These are phyloP conservation scores for Lipomyces chichibuensis DNA, from an alignment of 805 yeast species.

Conservation along the genomic window DNA sequence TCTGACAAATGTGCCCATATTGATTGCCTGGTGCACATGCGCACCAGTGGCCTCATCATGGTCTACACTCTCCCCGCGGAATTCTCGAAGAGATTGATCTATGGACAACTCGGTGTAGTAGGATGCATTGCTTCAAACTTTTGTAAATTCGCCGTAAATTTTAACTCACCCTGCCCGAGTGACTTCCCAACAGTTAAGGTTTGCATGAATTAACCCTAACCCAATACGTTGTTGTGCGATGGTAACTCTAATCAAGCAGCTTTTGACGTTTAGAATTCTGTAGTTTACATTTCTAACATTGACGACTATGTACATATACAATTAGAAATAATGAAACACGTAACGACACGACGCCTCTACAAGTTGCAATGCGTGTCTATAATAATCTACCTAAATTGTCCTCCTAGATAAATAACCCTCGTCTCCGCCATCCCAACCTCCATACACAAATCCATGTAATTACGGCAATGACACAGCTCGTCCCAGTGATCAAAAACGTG, in stretches of 20 bases:
- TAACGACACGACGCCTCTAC: not conserved
- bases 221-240: too few relatives aligned
- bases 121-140: not conserved
- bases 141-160: not conserved
- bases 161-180: too few relatives aligned
- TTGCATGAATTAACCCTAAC: too few relatives aligned
- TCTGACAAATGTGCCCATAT: not conserved
- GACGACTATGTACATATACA: not conserved
- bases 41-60: not conserved
- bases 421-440: conserved; percentile 25
- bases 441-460: conserved; percentile 22
- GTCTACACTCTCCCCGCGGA: not conserved
- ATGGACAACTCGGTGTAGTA: not conserved
- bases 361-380: not conserved
- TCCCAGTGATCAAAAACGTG: conserved; percentile 41
- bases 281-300: too few relatives aligned
- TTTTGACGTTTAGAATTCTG: too few relatives aligned
- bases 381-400: not conserved
- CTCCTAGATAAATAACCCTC: conserved; percentile 23
- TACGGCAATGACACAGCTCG: conserved; percentile 37
- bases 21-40: not conserved
- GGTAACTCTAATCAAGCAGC: too few relatives aligned
- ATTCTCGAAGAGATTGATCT: not conserved
- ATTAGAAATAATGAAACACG: not conserved
- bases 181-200: too few relatives aligned